phyloP scores from a whole-genome alignment of 306 rosid genomes.

The Prunus salicina region DNA sequence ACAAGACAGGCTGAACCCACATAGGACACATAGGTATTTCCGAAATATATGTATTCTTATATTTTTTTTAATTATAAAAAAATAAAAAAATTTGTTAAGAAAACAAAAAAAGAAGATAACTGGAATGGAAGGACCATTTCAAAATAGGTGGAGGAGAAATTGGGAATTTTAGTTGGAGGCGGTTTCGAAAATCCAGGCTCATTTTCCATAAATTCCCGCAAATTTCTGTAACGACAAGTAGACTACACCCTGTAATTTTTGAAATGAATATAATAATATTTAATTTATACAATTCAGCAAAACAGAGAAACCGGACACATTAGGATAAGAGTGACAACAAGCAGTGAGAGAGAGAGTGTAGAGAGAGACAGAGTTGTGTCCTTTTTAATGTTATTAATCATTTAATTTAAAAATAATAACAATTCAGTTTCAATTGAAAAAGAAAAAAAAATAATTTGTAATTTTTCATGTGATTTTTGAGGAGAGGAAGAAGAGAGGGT shows the following conservation, averaged over 20 bases:
- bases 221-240: constrained; percentile 33
- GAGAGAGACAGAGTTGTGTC: constrained; percentile 1
- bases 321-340: constrained; percentile 8
- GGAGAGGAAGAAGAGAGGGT: background rate
- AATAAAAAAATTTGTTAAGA: background rate
- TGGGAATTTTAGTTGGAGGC: background rate
- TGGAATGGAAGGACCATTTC: background rate
- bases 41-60: background rate
- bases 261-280: background rate
- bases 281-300: background rate
- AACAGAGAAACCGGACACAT: too few species aligned
- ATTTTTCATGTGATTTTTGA: background rate
- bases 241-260: constrained; percentile 22
- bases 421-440: too few species aligned
- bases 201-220: constrained; percentile 33
- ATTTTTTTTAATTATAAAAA: background rate
- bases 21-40: constrained; percentile 13
- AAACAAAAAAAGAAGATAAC: background rate
- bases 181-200: constrained; percentile 39
- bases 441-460: background rate
- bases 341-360: background rate
- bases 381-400: background rate
- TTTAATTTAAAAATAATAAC: background rate
- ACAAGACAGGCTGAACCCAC: background rate
- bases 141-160: constrained; percentile 9